Evolutionary conservation across 2,329 filamentous ascomycete genomes (phyloP), one percentile per base, ranked within the genome.

Genomic region (Fusarium algeriense): DNA sequence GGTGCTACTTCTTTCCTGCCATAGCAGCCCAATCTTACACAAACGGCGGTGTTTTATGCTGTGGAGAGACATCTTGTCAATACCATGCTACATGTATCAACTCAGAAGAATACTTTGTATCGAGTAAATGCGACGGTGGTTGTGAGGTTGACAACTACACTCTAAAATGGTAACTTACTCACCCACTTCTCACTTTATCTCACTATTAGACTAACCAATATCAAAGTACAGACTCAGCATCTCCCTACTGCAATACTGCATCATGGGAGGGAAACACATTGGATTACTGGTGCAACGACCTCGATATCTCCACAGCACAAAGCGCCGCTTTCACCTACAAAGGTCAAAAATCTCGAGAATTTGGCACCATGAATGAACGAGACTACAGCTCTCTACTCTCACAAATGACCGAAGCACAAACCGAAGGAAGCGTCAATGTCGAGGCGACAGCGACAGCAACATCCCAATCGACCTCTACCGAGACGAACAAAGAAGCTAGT

Each of bases 101-200:
- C 35, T 70, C 49, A 9, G 19, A 34, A 23, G 67, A 69, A 12
- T 69, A 69, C n/a, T 69, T 56, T 19, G 17, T 41, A 10, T 69
- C 54, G 3, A 69, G 40, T 14, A 69, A 69, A 55, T 69, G 66
- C 13, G 41, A 45, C 11, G 53, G 35, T 11, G 67, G 60, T 23
- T 69, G 67, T 20, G 67, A 69, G 40, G 54, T 70, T 35, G 67
- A 69, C 13, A 69, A 44, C 35, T 55, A 20, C 20, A 69, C 54
- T 28, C 20, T 69, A 15, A 69, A 69, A 60, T 69, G 67, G 65
- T 40, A 35, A 26, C 20, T 41, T 37, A 23, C 30, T 11, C 19
- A 15, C 20, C n/a, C 38, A 20, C 12, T 20, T n/a, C 30, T 23
- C 32, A 6, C 23, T 30, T 12, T 15, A 15, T 15, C 23, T 8